Conservation (phyloP, 441 rosid genomes). For the Syzygium syzygioides region DNA sequence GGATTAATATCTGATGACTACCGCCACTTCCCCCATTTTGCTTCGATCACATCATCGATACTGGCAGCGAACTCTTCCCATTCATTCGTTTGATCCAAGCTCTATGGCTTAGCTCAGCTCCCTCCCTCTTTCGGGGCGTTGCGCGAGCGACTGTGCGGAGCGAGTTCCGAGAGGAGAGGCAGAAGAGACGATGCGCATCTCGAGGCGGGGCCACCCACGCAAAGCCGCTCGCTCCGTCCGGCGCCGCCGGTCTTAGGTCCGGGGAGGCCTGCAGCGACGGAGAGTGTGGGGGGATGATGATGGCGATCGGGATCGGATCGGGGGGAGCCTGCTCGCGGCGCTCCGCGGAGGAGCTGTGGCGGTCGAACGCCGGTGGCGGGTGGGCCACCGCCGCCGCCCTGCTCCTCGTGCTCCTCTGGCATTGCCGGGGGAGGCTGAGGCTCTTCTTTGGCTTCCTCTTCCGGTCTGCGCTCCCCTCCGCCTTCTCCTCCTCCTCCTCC, state of each 20-base stretch:
- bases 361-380: not conserved
- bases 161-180: not conserved
- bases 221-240: not conserved
- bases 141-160: not conserved
- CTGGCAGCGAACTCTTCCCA: not conserved
- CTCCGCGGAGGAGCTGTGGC: not conserved
- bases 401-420: not conserved
- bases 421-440: not conserved
- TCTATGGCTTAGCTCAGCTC: too few species aligned
- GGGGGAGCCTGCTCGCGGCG: not conserved
- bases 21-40: too few species aligned
- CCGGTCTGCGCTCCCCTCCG: not conserved
- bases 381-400: constrained; percentile 9
- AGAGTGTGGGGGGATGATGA: not conserved
- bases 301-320: not conserved
- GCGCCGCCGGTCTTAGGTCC: not conserved
- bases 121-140: not conserved
- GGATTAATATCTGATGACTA: too few species aligned
- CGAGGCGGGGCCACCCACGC: not conserved
- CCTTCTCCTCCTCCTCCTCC: not conserved
- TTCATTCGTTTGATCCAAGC: too few species aligned
- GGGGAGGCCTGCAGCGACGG: not conserved
- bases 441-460: not conserved
- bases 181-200: not conserved
- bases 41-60: not conserved